Conservation (phyloP, 23 red algal species). For the Cyanidium caldarium region DNA sequence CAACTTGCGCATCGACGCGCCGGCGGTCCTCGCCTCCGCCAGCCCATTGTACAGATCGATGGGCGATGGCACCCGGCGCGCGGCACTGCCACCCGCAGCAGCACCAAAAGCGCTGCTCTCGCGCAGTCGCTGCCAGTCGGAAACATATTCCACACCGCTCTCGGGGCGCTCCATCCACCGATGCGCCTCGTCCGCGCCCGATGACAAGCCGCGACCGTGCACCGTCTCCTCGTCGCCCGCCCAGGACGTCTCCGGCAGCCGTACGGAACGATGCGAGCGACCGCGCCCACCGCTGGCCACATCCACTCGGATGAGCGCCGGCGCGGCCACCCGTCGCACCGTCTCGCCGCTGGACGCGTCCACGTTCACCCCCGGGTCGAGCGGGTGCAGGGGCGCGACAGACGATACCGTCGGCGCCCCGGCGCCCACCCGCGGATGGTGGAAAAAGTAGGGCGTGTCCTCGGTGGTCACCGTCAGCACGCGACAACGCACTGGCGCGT, state of each 20-base stretch:
- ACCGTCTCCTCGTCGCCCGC: too few relatives aligned
- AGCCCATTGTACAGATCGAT: constrained; percentile 1
- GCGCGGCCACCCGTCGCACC: background rate
- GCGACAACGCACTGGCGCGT: background rate
- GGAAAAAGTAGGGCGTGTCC: background rate
- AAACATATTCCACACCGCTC: too few relatives aligned
- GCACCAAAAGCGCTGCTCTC: too few relatives aligned
- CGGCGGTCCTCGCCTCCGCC: background rate
- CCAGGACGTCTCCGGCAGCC: too few relatives aligned
- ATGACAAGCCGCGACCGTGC: too few relatives aligned
- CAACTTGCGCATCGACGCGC: background rate
- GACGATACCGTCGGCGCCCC: background rate
- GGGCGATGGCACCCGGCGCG: background rate
- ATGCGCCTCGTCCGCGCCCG: too few relatives aligned
- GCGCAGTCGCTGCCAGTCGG: too few relatives aligned
- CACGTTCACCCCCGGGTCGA: background rate
- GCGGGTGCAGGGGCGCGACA: background rate
- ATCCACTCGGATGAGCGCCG: background rate
- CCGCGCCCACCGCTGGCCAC: too few relatives aligned
- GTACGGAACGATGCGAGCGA: too few relatives aligned
- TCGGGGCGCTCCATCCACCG: too few relatives aligned
- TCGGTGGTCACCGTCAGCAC: background rate
- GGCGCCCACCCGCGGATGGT: background rate
- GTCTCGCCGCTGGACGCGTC: background rate
- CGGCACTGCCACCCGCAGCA: too few relatives aligned